phyloP scores from a whole-genome alignment of 768 basidiomycete genomes.

The Naganishia antarctica region DNA sequence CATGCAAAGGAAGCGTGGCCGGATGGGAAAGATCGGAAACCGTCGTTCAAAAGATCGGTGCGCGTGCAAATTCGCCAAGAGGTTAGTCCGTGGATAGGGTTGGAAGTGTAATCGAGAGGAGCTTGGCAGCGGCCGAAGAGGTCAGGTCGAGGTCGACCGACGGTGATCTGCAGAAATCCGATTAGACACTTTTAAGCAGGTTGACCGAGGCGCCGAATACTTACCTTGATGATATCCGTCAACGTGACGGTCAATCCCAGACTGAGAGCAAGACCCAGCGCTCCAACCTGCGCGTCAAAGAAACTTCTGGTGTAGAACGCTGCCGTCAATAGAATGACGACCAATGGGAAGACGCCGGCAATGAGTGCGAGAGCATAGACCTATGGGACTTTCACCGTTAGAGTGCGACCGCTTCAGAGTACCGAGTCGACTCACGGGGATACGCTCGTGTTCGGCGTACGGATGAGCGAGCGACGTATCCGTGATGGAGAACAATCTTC shows the following conservation, averaged over 20 bases:
- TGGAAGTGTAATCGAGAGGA: slow-evolving; percentile 36
- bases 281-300: slow-evolving; percentile 35
- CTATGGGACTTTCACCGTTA: too few relatives aligned
- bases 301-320: slow-evolving; percentile 27
- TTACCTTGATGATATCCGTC: slow-evolving; percentile 46
- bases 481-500: slow-evolving; percentile 41
- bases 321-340: slow-evolving; percentile 39
- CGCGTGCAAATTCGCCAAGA: slow-evolving; percentile 43
- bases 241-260: slow-evolving; percentile 42
- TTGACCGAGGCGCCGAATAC: neutral
- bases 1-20: slow-evolving; percentile 45
- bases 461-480: slow-evolving; percentile 42
- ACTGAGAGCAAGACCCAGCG: slow-evolving; percentile 40
- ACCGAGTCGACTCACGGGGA: slow-evolving; percentile 27
- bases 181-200: neutral
- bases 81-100: slow-evolving; percentile 42
- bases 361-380: slow-evolving; percentile 42
- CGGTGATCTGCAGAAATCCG: slow-evolving; percentile 37
- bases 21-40: slow-evolving; percentile 45
- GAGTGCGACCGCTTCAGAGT: too few relatives aligned
- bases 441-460: slow-evolving; percentile 40
- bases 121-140: slow-evolving; percentile 44
- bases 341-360: slow-evolving; percentile 40
- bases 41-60: slow-evolving; percentile 40
- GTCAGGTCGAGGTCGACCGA: slow-evolving; percentile 46